These are phyloP conservation scores for Lasiosphaeria ovina DNA, from an alignment of 495 filamentous ascomycete genomes.

Conservation along the genomic window DNA sequence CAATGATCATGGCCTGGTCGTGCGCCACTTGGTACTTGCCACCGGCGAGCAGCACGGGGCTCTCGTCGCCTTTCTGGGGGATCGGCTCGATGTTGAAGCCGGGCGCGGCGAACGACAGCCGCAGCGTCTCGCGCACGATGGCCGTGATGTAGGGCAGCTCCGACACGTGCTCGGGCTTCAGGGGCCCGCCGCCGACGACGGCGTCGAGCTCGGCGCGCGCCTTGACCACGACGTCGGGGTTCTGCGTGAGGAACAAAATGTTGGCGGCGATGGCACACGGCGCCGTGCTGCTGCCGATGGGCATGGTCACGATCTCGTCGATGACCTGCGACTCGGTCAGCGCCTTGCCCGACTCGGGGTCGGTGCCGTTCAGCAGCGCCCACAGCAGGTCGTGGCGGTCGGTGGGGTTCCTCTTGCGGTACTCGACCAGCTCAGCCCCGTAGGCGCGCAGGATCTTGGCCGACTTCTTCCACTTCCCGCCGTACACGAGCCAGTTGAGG, in stretches of 20 bases:
- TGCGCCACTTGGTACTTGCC: conserved; percentile 66
- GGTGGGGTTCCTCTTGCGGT: conserved; percentile 55
- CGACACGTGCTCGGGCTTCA: conserved; percentile 54
- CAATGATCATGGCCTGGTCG: conserved; percentile 59
- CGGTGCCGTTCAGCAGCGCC: conserved; percentile 62
- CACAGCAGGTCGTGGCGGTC: conserved; percentile 68
- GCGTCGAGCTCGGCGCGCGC: conserved; percentile 66
- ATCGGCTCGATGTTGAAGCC: conserved; percentile 63
- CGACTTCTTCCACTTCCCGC: conserved; percentile 54
- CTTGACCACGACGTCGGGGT: conserved; percentile 55
- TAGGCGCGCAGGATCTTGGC: conserved; percentile 51
- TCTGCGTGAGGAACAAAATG: conserved; percentile 61
- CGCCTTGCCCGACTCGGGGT: conserved; percentile 60
- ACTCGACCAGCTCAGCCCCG: conserved; percentile 56
- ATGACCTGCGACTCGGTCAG: conserved; percentile 60
- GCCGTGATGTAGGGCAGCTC: conserved; percentile 64
- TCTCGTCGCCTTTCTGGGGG: conserved; percentile 45
- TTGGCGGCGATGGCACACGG: conserved; percentile 52
- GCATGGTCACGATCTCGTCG: conserved; percentile 65
- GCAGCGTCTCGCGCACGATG: conserved; percentile 62
- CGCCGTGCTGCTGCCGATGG: conserved; percentile 45
- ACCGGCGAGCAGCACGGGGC: conserved; percentile 46
- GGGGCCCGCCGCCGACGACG: conserved; percentile 53
- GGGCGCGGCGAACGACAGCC: conserved; percentile 63
- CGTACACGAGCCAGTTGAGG: conserved; percentile 53